Percentiles rank a stretch among this genome's conserved stretches.
Conservation (phyloP, 192 early-diverging fungal species). For the Umbelopsis isabellina region DNA sequence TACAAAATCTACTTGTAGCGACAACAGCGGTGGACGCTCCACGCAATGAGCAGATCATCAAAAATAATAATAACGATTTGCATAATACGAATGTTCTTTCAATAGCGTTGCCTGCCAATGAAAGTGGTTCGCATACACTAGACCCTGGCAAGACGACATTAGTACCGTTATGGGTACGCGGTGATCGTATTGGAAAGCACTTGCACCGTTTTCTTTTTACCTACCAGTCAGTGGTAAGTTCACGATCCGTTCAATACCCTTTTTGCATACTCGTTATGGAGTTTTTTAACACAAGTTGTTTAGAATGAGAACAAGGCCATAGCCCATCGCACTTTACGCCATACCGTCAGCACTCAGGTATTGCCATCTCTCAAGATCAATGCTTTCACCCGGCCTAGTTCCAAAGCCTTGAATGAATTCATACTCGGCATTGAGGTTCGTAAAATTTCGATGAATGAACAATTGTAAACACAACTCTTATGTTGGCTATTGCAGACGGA, state of each 20-base stretch:
- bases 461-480: constrained; percentile 4
- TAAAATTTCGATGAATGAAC: constrained; percentile 14
- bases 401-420: constrained; percentile 77
- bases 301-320: constrained; percentile 60
- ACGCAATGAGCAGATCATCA: constrained; percentile 25
- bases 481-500: constrained; percentile 56
- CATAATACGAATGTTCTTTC: constrained; percentile 55
- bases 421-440: constrained; percentile 89
- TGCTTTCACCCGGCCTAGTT: constrained; percentile 89
- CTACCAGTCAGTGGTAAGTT: constrained; percentile 74
- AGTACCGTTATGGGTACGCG: constrained; percentile 89
- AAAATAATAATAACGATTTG: constrained; percentile 55
- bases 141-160: constrained; percentile 68
- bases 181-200: constrained; percentile 89
- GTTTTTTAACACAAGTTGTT: neutral
- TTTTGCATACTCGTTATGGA: neutral
- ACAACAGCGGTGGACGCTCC: constrained; percentile 14
- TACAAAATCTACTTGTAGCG: neutral
- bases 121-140: constrained; percentile 44
- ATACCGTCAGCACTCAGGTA: constrained; percentile 65
- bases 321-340: constrained; percentile 67
- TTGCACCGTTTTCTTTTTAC: constrained; percentile 77
- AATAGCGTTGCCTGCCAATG: constrained; percentile 50
- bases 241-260: neutral
- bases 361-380: constrained; percentile 90